phyloP scores from a whole-genome alignment of 1,284 basidiomycete genomes.

The Cryptococcus sp. region DNA sequence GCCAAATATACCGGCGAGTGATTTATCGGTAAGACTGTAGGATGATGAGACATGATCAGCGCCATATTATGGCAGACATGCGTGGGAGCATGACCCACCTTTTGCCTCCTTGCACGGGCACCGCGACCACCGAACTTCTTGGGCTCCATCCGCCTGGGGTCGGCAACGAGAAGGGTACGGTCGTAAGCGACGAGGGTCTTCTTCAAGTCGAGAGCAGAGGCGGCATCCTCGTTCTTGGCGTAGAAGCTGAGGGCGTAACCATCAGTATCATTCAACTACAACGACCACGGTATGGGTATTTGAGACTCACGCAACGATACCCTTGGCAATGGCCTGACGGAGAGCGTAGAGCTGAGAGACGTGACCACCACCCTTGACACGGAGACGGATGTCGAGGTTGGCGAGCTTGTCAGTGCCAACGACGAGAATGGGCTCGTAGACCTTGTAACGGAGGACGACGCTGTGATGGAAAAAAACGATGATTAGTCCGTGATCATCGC shows the following conservation, averaged over 20 bases:
- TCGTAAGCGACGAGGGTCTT: conserved; percentile 95
- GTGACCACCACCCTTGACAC: conserved; percentile 99
- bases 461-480: conserved; percentile 23
- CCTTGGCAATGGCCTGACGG: conserved; percentile 98
- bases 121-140: conserved; percentile 98
- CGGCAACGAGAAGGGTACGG: conserved; percentile 92
- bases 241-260: conserved; percentile 62
- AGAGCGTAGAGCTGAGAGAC: conserved; percentile 99
- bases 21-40: conserved; percentile 80
- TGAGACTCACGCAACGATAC: conserved; percentile 75
- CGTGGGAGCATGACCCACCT: conserved; percentile 52
- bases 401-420: conserved; percentile 82
- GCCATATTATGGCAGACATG: neutral
- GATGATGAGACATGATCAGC: conserved; percentile 1
- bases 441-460: conserved; percentile 95
- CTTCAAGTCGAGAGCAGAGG: conserved; percentile 93
- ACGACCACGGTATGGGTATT: neutral
- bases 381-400: conserved; percentile 92
- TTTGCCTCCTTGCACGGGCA: conserved; percentile 94
- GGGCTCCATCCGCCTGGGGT: conserved; percentile 98
- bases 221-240: conserved; percentile 98
- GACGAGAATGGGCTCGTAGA: conserved; percentile 94
- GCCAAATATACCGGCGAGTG: conserved; percentile 13
- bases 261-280: conserved; percentile 32
- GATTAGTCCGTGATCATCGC: conserved; percentile 9